These are phyloP conservation scores for Boechera retrofracta DNA, from an alignment of 345 rosid species.

Conservation along the genomic window DNA sequence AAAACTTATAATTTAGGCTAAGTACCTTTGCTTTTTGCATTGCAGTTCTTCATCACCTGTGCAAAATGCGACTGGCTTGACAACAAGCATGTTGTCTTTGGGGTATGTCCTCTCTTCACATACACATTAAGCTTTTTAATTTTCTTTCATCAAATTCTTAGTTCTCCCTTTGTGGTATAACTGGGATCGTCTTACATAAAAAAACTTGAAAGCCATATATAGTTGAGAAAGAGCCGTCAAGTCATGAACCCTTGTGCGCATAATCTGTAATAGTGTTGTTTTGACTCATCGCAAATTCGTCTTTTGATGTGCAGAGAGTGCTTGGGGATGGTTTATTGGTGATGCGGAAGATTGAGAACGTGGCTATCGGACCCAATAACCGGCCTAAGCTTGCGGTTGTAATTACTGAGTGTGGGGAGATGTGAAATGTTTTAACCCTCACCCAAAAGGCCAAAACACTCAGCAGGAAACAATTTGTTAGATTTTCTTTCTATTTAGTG, in stretches of 20 bases:
- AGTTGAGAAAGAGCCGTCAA: conserved; percentile 1
- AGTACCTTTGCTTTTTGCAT: conserved; percentile 16
- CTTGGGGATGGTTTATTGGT: conserved; percentile 91
- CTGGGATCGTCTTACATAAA: not conserved
- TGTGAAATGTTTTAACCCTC: conserved; percentile 50
- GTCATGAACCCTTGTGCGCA: not conserved
- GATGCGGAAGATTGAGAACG: conserved; percentile 91
- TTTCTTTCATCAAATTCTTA: conserved; percentile 6
- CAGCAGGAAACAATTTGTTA: not conserved
- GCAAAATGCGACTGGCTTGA: conserved; percentile 99
- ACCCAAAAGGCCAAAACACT: conserved; percentile 8
- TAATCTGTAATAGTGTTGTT: not conserved
- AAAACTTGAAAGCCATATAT: not conserved
- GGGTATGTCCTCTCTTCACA: conserved; percentile 63
- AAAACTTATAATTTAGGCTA: not conserved
- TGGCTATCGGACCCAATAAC: conserved; percentile 90
- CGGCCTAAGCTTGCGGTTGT: conserved; percentile 81
- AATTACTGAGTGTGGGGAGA: conserved; percentile 94
- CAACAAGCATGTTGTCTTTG: conserved; percentile 94
- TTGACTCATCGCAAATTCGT: conserved; percentile 24
- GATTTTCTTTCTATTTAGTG: not conserved
- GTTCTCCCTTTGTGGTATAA: conserved; percentile 14
- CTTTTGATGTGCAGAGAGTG: conserved; percentile 64
- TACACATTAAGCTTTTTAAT: not conserved
- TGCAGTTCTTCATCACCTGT: conserved; percentile 96